A percentile compares a stretch with the other conserved stretches of the same genome.
Conservation (phyloP, 805 yeast species). For the Ogataea parapolymorpha region DNA sequence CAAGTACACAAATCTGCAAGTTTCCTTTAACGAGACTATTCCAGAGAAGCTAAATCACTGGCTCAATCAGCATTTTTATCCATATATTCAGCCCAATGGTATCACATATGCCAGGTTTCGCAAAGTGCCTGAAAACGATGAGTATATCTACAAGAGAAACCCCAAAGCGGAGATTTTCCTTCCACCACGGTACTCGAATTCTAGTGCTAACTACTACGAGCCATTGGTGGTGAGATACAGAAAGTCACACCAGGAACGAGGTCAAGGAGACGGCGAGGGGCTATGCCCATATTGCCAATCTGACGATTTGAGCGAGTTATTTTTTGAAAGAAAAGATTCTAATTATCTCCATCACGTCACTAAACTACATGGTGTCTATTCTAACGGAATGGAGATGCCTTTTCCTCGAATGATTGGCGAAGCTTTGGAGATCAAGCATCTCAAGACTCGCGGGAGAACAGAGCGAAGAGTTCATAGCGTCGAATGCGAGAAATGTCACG, state of each 20-base stretch:
- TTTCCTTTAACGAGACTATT: conserved; percentile 11
- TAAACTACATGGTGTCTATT: conserved; percentile 32
- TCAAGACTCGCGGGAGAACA: conserved; percentile 16
- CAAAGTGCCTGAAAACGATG: conserved; percentile 9
- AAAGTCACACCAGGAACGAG: conserved; percentile 10
- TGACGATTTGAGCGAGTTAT: conserved; percentile 15
- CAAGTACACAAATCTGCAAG: conserved; percentile 10
- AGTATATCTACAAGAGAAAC: conserved; percentile 18
- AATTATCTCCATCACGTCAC: conserved; percentile 33
- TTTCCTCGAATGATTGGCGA: conserved; percentile 24
- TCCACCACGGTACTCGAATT: conserved; percentile 14
- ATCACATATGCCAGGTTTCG: conserved; percentile 17
- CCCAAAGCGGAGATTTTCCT: conserved; percentile 15
- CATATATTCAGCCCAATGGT: conserved; percentile 21
- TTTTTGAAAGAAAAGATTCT: conserved; percentile 25
- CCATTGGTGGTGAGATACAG: conserved; percentile 24
- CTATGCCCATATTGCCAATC: conserved; percentile 32
- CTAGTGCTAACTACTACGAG: conserved; percentile 22
- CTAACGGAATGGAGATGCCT: conserved; percentile 30
- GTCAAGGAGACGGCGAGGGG: conserved; percentile 25
- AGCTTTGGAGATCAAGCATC: conserved; percentile 18
- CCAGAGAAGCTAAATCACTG: conserved; percentile 12
- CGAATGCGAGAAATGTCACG: conserved; percentile 24
- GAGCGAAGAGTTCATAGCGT: conserved; percentile 20
- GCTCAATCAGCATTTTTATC: conserved; percentile 16